phyloP scores from a whole-genome alignment of 345 rosid species.

The Capsella bursapastoris region DNA sequence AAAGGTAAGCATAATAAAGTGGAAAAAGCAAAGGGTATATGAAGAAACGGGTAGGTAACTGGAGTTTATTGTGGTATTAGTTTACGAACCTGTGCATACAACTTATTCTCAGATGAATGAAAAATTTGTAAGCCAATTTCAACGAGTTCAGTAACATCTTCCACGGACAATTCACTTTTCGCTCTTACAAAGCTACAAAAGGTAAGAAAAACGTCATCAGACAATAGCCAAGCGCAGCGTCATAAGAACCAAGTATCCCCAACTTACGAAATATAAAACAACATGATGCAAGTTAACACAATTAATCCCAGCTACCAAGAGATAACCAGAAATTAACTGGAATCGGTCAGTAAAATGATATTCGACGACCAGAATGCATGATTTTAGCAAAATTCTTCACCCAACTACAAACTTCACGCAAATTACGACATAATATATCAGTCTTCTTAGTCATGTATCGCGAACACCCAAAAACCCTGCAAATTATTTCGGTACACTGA shows the following conservation, averaged over 20 bases:
- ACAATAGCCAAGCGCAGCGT: conserved; percentile 23
- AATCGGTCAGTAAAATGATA: conserved; percentile 7
- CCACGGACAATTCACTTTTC: conserved; percentile 79
- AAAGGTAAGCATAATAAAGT: conserved; percentile 27
- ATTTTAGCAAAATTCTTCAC: conserved; percentile 5
- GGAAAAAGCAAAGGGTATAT: conserved; percentile 11
- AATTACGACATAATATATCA: neutral
- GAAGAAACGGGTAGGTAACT: conserved; percentile 27
- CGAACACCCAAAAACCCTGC: conserved; percentile 26
- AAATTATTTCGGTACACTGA: neutral
- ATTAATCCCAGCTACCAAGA: conserved; percentile 28
- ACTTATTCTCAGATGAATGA: conserved; percentile 68
- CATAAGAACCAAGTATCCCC: conserved; percentile 21
- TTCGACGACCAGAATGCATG: neutral
- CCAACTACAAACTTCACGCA: neutral
- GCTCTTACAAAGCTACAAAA: conserved; percentile 82
- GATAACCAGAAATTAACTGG: conserved; percentile 5
- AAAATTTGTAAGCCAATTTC: conserved; percentile 77
- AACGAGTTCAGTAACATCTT: conserved; percentile 72
- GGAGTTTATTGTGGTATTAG: conserved; percentile 23
- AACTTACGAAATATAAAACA: conserved; percentile 7
- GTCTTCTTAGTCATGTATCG: conserved; percentile 1
- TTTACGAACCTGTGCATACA: conserved; percentile 76
- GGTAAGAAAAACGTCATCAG: conserved; percentile 3
- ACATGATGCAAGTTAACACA: conserved; percentile 18